Evolutionary conservation across 805 yeast genomes (phyloP).

Genomic region (Myxozyma geophila): DNA sequence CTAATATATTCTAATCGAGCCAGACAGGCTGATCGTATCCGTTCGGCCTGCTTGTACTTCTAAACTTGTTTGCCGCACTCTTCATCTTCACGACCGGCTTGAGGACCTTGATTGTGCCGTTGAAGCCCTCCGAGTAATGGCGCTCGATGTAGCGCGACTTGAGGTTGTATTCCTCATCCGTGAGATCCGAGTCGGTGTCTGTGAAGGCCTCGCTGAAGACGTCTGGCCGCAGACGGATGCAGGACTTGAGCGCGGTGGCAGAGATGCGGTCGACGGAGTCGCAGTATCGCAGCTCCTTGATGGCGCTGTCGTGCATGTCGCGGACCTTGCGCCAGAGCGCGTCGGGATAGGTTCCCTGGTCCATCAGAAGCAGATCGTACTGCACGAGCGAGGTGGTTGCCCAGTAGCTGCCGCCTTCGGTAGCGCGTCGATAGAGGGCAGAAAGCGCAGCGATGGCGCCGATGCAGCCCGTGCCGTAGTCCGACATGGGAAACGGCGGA

Average conservation of each 20-base stretch:
- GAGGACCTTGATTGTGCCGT: constrained; percentile 14
- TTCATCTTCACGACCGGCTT: constrained; percentile 20
- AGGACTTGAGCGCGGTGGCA: constrained; percentile 38
- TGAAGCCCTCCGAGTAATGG: constrained; percentile 10
- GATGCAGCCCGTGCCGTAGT: constrained; percentile 47
- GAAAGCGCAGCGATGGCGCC: constrained; percentile 45
- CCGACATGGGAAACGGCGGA: constrained; percentile 49
- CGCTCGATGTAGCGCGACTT: constrained; percentile 6
- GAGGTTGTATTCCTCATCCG: constrained; percentile 15
- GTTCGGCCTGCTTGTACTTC: constrained; percentile 9
- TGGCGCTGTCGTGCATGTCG: constrained; percentile 36
- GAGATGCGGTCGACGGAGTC: constrained; percentile 35
- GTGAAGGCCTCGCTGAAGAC: constrained; percentile 18
- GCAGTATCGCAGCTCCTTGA: constrained; percentile 38
- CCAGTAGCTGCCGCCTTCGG: constrained; percentile 46
- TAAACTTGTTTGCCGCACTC: constrained; percentile 8
- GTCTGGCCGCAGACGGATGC: constrained; percentile 39
- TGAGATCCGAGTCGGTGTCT: not conserved
- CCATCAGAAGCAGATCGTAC: constrained; percentile 44
- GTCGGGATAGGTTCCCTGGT: constrained; percentile 42
- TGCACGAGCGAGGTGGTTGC: constrained; percentile 44
- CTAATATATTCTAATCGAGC: not conserved
- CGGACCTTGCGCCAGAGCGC: constrained; percentile 38
- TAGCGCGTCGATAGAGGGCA: constrained; percentile 44
- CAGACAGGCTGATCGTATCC: constrained; percentile 18